These are phyloP conservation scores for Annulohypoxylon stygium DNA, from an alignment of 495 filamentous ascomycete species.

Conservation along the genomic window DNA sequence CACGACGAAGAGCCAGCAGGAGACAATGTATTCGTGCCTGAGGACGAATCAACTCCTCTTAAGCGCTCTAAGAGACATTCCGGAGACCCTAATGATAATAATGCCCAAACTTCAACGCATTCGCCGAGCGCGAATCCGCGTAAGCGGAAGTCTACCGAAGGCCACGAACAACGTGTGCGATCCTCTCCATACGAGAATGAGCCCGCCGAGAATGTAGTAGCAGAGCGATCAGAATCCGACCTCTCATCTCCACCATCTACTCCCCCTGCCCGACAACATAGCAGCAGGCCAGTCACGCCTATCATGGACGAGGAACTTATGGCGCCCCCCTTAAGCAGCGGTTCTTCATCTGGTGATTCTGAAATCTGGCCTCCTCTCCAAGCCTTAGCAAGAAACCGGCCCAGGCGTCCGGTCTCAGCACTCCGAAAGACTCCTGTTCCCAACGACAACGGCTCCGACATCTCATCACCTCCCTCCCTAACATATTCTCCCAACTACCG, in stretches of 20 bases:
- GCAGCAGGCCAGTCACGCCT: slow-evolving; percentile 37
- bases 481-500: slow-evolving; percentile 65
- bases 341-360: slow-evolving; percentile 53
- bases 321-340: slow-evolving; percentile 61
- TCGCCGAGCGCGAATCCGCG: slow-evolving; percentile 52
- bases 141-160: slow-evolving; percentile 62
- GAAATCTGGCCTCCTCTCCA: slow-evolving; percentile 59
- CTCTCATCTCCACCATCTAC: slow-evolving; percentile 39
- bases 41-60: slow-evolving; percentile 61
- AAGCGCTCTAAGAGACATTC: slow-evolving; percentile 55
- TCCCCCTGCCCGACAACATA: slow-evolving; percentile 30
- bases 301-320: slow-evolving; percentile 57
- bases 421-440: slow-evolving; percentile 50
- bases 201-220: slow-evolving; percentile 47
- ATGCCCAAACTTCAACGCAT: slow-evolving; percentile 26
- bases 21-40: slow-evolving; percentile 56
- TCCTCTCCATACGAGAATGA: slow-evolving; percentile 50
- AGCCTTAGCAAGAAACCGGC: slow-evolving; percentile 52
- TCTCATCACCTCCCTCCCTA: slow-evolving; percentile 64
- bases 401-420: slow-evolving; percentile 38
- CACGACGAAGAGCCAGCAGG: slow-evolving; percentile 43
- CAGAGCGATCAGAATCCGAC: slow-evolving; percentile 47
- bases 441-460: slow-evolving; percentile 54
- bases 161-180: slow-evolving; percentile 47
- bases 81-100: slow-evolving; percentile 19